phyloP scores from a whole-genome alignment of 2,329 filamentous ascomycete species.

The Colletotrichum simmondsii region DNA sequence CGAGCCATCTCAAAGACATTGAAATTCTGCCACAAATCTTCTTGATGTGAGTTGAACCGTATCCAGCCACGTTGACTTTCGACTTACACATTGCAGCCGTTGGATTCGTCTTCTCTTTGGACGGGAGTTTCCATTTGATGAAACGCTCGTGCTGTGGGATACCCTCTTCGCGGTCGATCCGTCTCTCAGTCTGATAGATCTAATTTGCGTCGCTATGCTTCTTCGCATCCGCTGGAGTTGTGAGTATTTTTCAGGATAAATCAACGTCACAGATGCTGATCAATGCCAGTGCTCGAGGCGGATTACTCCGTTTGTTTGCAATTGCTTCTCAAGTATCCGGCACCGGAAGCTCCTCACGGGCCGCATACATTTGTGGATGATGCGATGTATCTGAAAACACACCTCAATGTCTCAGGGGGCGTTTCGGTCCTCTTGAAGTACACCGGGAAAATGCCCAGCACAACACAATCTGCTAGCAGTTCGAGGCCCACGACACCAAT shows the following conservation, averaged over 20 bases:
- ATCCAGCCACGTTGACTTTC: background rate
- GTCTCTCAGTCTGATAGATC: constrained; percentile 81
- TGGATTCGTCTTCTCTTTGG: constrained; percentile 96
- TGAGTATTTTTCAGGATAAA: constrained; percentile 56
- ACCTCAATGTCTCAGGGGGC: constrained; percentile 72
- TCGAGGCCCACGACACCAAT: constrained; percentile 37
- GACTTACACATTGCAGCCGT: constrained; percentile 63
- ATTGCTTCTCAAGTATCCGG: constrained; percentile 84
- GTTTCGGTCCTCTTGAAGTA: constrained; percentile 77
- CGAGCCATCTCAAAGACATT: constrained; percentile 81
- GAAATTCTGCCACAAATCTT: constrained; percentile 98
- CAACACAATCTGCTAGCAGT: constrained; percentile 34
- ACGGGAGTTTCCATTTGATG: constrained; percentile 89
- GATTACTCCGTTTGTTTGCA: constrained; percentile 90
- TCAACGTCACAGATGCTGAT: background rate
- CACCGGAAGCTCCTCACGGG: constrained; percentile 69
- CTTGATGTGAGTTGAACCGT: constrained; percentile 74
- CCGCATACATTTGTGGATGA: constrained; percentile 88
- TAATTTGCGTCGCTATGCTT: constrained; percentile 95
- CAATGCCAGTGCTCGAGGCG: constrained; percentile 75
- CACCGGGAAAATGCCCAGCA: constrained; percentile 64
- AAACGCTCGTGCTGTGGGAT: constrained; percentile 90
- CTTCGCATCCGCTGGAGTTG: constrained; percentile 90
- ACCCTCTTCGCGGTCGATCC: constrained; percentile 88
- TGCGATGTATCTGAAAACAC: constrained; percentile 77